Evolutionary conservation across 129 eudicot species (phyloP).

Genomic region (Smallanthus sonchifolius): DNA sequence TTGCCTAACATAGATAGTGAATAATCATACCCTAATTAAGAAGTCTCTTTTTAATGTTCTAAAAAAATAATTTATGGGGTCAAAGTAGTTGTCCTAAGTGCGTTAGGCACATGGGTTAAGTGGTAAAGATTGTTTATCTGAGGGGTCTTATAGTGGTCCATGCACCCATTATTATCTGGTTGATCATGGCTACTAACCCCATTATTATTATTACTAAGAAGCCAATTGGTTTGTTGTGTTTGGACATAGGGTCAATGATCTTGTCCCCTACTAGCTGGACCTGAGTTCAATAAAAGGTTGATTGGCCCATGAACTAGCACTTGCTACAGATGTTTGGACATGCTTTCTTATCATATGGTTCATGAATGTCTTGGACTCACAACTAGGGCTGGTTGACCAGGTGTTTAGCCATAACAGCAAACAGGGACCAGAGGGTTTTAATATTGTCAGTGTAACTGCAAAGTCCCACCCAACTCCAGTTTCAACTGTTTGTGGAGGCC

Average conservation of each 20-base stretch:
- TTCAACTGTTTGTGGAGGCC: constrained; percentile 13
- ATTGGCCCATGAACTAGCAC: constrained; percentile 24
- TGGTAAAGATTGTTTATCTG: constrained; percentile 14
- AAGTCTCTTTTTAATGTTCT: not conserved
- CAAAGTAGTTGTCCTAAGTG: constrained; percentile 20
- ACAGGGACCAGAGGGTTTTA: constrained; percentile 15
- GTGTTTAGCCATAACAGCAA: constrained; percentile 27
- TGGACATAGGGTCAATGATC: constrained; percentile 18
- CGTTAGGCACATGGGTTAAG: constrained; percentile 17
- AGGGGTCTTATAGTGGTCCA: constrained; percentile 22
- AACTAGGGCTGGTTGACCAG: constrained; percentile 27
- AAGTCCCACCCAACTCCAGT: constrained; percentile 33
- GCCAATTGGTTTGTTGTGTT: constrained; percentile 18
- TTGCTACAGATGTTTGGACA: constrained; percentile 3
- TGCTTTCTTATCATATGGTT: constrained; percentile 21
- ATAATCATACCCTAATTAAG: constrained; percentile 32
- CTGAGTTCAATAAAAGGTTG: constrained; percentile 14
- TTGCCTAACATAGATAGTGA: constrained; percentile 21
- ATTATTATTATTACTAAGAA: constrained; percentile 8
- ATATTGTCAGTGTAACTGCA: constrained; percentile 13
- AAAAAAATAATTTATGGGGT: not conserved
- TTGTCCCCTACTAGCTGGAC: constrained; percentile 30
- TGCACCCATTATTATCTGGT: constrained; percentile 16
- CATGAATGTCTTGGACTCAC: constrained; percentile 22
- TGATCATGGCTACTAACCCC: constrained; percentile 8